Base-by-base conservation (phyloP, 495 filamentous ascomycete species). In the Aspergillus bridgeri region DNA sequence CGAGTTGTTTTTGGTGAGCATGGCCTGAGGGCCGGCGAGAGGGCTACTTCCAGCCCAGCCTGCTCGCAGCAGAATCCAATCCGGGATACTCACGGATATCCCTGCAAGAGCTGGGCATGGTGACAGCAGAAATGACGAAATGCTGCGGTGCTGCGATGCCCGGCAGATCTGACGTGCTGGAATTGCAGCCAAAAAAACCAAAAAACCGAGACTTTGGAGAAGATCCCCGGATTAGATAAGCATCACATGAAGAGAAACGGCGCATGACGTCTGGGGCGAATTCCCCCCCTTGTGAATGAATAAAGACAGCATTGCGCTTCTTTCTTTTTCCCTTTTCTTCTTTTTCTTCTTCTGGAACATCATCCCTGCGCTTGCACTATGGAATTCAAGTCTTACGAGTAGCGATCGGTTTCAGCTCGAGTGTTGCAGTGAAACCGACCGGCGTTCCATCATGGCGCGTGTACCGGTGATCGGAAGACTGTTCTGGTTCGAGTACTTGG, bases 51-150 rank as follows among this genome's bases (percentile, higher is more conserved):
- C 18, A 1, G n/a, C 21, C 17, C 25, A 20, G 38, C 42, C 23
- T 42, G 42, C 6, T 8, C 24, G 20, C 6, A 44, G 3, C 8
- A 29, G 17, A 11, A 20, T 24, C 15, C 13, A 33, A 27, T 8
- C n/a, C 8, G 42, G 59, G 48, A 15, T 24, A 77, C 87, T 66
- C 82, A 98, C 94, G 84, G 68, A 98, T 92, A 69, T 97, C 93
- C 81, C 90, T 89, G 80, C 94, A 98, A 56, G 92, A 96, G 70
- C 87, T 89, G 23, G 94, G 94, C 94, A 98, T 98, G 51, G 65
- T 85, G 74, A 13, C 33, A 1, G 43, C 29, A 51, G 58, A 42
- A 44, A 48, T 22, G 19, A 52, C 29, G 19, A 19, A 17, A 42
- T 24, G 33, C 33, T 38, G 33, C n/a, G 33, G 17, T 1, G 6